Evolutionary conservation across 176 grass and related monocot genomes (phyloP), one percentile per base, ranked within the genome.

Genomic region (Bromus sterilis): DNA sequence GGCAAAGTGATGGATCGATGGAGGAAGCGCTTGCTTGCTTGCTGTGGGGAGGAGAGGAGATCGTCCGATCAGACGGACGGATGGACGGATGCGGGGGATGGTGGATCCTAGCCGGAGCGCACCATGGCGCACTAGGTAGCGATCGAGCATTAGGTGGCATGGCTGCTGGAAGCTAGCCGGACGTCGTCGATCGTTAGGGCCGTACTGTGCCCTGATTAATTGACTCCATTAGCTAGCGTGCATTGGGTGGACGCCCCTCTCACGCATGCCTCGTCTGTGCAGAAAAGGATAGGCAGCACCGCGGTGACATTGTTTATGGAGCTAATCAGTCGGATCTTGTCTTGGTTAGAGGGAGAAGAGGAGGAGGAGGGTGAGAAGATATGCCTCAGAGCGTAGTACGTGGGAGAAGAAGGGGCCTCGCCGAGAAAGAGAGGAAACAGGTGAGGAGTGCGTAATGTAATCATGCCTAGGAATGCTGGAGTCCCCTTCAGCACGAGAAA

Each of bases 71-170:
- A 39, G 35, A 40, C 46, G 55, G 61, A 62, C 16, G 46, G 43
- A 46, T 59, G 56, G 56, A 59, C 11, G 25, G 28, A 18, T 4
- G 62, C 15, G 13, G 67, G 39, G 13, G 51, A 15, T 76, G 39
- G 74, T 28, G 56, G 23, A 79, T 88, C 82, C 89, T 87, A 83
- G 81, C 63, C 40, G 85, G 89, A 57, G 55, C 84, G 89, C 89
- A 91, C 89, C 84, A 90, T 48, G 42, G 41, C 35, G 67, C 67
- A 71, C 39, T 59, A 53, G 48, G 18, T 20, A 64, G 29, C 0
- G 26, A 44, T 23, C 6, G 16, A 44, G 67, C 57, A 53, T 53
- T 28, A 60, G 57, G 39, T 71, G 67, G 67, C 39, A 71, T 18
- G 39, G 67, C 67, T 8, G 39, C 67, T 15, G 66, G 37, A n/a